Conservation (phyloP, 2,329 filamentous ascomycete genomes). For the Venturia nashicola region DNA sequence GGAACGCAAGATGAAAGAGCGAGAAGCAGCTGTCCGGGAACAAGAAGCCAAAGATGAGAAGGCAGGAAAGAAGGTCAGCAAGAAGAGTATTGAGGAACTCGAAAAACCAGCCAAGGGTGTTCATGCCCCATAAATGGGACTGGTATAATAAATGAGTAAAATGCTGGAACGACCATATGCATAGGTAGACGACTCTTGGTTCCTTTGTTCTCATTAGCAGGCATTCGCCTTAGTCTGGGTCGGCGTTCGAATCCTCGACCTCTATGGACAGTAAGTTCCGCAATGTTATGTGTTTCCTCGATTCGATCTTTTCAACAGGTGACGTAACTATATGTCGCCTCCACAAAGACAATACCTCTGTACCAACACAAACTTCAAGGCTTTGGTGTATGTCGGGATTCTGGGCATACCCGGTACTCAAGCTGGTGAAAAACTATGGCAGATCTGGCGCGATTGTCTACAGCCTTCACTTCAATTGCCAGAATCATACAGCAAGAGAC, state of each 20-base stretch:
- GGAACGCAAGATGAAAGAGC: slow-evolving; percentile 47
- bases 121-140: not conserved
- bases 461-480: no score
- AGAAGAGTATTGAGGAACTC: not conserved
- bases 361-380: no score
- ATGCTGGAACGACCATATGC: not conserved
- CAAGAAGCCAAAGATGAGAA: slow-evolving; percentile 12
- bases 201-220: not conserved
- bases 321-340: no score
- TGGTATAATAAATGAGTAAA: not conserved
- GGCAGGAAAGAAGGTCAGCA: not conserved
- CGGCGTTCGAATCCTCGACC: not conserved
- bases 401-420: no score
- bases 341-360: no score
- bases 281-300: no score
- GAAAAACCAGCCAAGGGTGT: not conserved
- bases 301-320: no score
- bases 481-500: no score
- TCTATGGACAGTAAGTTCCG: not conserved
- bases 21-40: slow-evolving; percentile 27
- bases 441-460: no score
- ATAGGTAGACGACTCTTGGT: not conserved
- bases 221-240: not conserved
- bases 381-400: no score
- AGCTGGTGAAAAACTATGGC: no score